Evolutionary conservation across 345 rosid genomes (phyloP).

Genomic region (Lumnitzera littorea): DNA sequence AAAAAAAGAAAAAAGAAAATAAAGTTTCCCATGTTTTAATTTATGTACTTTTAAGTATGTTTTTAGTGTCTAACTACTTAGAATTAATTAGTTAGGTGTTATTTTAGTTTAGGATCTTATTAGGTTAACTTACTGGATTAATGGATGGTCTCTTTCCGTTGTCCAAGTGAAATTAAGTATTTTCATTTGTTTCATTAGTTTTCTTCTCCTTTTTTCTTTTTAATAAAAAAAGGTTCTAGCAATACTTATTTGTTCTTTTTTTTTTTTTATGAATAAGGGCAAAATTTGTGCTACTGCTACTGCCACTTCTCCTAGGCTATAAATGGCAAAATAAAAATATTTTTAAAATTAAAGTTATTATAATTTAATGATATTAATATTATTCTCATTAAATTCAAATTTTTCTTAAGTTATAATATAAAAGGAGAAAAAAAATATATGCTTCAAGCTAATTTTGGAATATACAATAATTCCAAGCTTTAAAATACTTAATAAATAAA

Average conservation of each 20-base stretch:
- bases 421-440: too few species aligned
- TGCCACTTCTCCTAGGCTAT: too few species aligned
- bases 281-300: neutral
- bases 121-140: conserved; percentile 3
- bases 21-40: neutral
- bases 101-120: neutral
- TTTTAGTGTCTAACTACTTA: neutral
- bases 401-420: too few species aligned
- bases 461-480: too few species aligned
- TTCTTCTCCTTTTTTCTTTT: neutral
- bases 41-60: neutral
- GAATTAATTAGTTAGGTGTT: neutral
- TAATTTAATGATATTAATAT: too few species aligned
- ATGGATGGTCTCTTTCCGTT: neutral
- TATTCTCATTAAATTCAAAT: too few species aligned
- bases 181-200: neutral
- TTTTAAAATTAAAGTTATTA: too few species aligned
- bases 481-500: too few species aligned
- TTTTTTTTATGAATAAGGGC: neutral
- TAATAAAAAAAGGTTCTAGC: neutral
- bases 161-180: neutral
- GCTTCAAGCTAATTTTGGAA: too few species aligned
- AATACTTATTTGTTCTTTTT: neutral
- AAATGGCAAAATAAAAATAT: too few species aligned
- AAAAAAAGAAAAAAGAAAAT: neutral